Conservation (phyloP, 192 early-diverging fungal genomes). For the Coemansia sp. region DNA sequence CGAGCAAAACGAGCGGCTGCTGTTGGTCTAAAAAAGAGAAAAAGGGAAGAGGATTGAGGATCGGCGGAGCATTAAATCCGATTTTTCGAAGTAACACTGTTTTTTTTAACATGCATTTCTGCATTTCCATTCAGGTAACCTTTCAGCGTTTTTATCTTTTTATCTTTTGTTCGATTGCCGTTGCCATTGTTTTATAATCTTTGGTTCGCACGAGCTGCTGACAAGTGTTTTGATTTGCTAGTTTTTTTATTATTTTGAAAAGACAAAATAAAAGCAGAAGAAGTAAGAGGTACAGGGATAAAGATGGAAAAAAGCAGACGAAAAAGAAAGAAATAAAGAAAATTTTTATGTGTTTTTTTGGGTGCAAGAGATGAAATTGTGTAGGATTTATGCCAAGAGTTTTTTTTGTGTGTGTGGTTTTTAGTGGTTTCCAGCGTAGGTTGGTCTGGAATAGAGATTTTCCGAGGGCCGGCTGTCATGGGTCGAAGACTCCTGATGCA, state of each 20-base stretch:
- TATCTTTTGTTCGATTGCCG: too few species aligned
- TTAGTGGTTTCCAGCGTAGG: not conserved
- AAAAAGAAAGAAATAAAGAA: not conserved
- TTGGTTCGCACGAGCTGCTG: too few species aligned
- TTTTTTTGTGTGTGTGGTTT: not conserved
- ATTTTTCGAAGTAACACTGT: not conserved
- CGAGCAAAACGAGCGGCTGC: slow-evolving; percentile 43
- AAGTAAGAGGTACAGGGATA: too few species aligned
- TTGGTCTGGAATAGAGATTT: slow-evolving; percentile 7
- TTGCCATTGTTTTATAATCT: too few species aligned
- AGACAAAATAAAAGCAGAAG: too few species aligned
- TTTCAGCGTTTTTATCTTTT: too few species aligned
- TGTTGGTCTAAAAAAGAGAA: slow-evolving; percentile 13
- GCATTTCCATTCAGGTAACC: not conserved
- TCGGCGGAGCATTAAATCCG: not conserved
- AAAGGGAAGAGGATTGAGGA: not conserved
- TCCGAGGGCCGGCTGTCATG: not conserved
- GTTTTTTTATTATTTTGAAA: too few species aligned
- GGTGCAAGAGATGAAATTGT: not conserved
- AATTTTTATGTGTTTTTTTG: slow-evolving; percentile 3
- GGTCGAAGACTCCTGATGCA: slow-evolving; percentile 16
- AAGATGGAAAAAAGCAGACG: too few species aligned
- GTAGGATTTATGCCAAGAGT: not conserved
- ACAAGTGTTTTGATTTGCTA: too few species aligned
- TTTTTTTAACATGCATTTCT: not conserved